These are phyloP conservation scores for Backusella australiensis DNA, from an alignment of 192 early-diverging fungal species.

Conservation along the genomic window DNA sequence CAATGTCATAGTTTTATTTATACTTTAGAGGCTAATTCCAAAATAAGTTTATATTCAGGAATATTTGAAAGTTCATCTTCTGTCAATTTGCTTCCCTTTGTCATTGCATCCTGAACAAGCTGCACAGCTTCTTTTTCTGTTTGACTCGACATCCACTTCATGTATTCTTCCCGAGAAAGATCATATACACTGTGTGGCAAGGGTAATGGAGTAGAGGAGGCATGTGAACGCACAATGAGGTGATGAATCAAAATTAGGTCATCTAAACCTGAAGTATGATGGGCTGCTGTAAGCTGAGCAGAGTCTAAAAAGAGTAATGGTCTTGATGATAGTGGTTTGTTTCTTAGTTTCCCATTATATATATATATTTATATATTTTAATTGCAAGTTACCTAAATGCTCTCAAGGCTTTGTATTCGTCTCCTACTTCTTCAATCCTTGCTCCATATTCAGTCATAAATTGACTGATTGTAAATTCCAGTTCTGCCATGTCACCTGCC, in stretches of 20 bases:
- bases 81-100: conserved; percentile 23
- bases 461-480: conserved; percentile 68
- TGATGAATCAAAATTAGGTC: conserved; percentile 59
- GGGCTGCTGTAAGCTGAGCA: conserved; percentile 44
- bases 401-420: conserved; percentile 56
- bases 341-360: background rate
- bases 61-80: conserved; percentile 21
- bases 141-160: conserved; percentile 60
- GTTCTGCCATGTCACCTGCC: conserved; percentile 68
- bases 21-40: conserved; percentile 17
- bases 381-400: conserved; percentile 47
- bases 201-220: conserved; percentile 32
- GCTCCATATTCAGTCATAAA: conserved; percentile 55
- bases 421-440: conserved; percentile 58
- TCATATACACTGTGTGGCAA: conserved; percentile 56
- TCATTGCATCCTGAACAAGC: conserved; percentile 33
- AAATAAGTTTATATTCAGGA: conserved; percentile 31
- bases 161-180: conserved; percentile 61
- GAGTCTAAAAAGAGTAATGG: conserved; percentile 66
- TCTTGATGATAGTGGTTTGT: conserved; percentile 21
- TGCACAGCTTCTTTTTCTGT: conserved; percentile 42
- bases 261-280: conserved; percentile 50
- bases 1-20: background rate
- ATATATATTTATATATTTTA: background rate
- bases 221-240: conserved; percentile 54